phyloP scores from a whole-genome alignment of 2,329 filamentous ascomycete species.

The Colletotrichum truncatum region DNA sequence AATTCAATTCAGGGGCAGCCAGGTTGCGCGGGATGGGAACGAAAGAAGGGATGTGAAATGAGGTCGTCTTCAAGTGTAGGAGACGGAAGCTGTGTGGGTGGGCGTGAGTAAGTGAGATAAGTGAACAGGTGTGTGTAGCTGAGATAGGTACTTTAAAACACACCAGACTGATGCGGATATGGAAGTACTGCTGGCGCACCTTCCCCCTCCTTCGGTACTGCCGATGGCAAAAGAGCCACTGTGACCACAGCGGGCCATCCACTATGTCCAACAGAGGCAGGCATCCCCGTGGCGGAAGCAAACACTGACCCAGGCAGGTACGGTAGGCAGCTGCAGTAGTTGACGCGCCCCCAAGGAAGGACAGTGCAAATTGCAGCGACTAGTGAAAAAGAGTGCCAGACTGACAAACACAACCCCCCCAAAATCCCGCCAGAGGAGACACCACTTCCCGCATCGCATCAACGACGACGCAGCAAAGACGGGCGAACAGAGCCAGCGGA shows the following conservation, averaged over 20 bases:
- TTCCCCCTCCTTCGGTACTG: conserved; percentile 14
- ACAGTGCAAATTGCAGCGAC: conserved; percentile 1
- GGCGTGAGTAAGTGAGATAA: no score
- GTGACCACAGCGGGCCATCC: background rate
- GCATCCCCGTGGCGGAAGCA: conserved; percentile 17
- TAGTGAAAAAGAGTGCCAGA: background rate
- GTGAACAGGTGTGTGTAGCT: no score
- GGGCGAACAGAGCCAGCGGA: background rate
- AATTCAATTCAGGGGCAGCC: background rate
- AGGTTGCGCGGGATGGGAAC: background rate
- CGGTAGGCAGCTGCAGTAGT: background rate
- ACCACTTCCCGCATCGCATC: conserved; percentile 28
- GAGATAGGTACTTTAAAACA: background rate
- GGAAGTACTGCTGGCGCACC: background rate
- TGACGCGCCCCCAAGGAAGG: background rate
- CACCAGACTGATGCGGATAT: background rate
- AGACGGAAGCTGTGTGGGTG: background rate
- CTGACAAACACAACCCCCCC: background rate
- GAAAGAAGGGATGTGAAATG: background rate
- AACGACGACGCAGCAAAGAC: conserved; percentile 21
- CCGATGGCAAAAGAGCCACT: background rate
- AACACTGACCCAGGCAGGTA: conserved; percentile 9
- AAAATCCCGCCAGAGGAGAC: conserved; percentile 1
- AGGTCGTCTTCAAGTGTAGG: background rate
- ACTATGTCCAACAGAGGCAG: conserved; percentile 8